Percentiles rank a stretch among this genome's conserved stretches.
phyloP scores from a whole-genome alignment of 805 yeast genomes.

The Diddensiella caesifluorescens region DNA sequence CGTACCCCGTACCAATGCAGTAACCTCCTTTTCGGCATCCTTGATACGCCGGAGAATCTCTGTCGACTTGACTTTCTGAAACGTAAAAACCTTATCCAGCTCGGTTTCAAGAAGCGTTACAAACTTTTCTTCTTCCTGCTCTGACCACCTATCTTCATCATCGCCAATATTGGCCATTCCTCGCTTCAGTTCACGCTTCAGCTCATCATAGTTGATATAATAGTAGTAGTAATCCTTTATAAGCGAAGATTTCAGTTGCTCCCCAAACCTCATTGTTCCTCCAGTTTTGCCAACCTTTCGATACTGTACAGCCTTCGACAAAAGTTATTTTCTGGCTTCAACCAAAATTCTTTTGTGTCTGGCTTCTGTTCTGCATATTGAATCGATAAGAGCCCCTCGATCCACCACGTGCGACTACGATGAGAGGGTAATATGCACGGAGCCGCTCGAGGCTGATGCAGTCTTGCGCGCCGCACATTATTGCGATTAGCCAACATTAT shows the following conservation, averaged over 20 bases:
- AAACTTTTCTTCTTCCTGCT: conserved; percentile 75
- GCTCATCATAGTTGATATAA: conserved; percentile 86
- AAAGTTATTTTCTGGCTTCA: too few relatives aligned
- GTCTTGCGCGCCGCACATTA: too few relatives aligned
- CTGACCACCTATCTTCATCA: conserved; percentile 59
- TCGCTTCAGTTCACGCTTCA: conserved; percentile 73
- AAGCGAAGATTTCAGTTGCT: conserved; percentile 80
- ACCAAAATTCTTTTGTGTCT: too few relatives aligned
- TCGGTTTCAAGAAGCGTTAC: conserved; percentile 71
- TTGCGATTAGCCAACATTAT: too few relatives aligned
- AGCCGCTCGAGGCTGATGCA: too few relatives aligned
- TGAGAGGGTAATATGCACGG: too few relatives aligned
- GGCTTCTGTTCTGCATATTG: too few relatives aligned
- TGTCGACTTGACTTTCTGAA: conserved; percentile 80
- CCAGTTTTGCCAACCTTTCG: too few relatives aligned
- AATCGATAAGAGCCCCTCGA: too few relatives aligned
- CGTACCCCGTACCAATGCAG: conserved; percentile 55
- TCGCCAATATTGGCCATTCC: conserved; percentile 51
- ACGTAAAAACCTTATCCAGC: conserved; percentile 87
- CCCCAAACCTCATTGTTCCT: conserved; percentile 86
- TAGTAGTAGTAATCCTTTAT: conserved; percentile 88
- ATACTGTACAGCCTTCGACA: too few relatives aligned
- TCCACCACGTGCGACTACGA: too few relatives aligned
- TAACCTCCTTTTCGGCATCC: conserved; percentile 69
- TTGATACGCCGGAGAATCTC: conserved; percentile 83